phyloP scores from a whole-genome alignment of 495 filamentous ascomycete species.

The Evernia prunastri region DNA sequence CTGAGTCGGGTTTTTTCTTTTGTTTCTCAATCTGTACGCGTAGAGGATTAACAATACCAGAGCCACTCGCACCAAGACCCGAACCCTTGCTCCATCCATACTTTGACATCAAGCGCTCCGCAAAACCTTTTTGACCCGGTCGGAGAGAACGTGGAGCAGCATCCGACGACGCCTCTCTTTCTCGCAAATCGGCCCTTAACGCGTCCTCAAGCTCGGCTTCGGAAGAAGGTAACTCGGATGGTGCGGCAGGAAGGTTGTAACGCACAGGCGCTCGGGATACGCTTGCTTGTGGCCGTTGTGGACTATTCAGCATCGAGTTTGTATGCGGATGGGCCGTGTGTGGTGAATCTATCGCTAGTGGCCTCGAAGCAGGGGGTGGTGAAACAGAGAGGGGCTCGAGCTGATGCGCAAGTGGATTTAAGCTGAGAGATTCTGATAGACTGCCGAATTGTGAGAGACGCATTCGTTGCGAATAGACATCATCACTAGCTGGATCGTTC shows the following conservation, averaged over 20 bases:
- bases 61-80: conserved; percentile 72
- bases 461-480: conserved; percentile 62
- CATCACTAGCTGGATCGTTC: conserved; percentile 60
- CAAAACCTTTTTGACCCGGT: conserved; percentile 79
- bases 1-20: conserved; percentile 68
- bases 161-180: background rate
- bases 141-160: conserved; percentile 56
- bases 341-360: conserved; percentile 18
- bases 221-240: conserved; percentile 49
- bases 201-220: conserved; percentile 51
- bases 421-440: conserved; percentile 24
- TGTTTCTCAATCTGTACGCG: conserved; percentile 76
- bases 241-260: conserved; percentile 60
- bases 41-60: conserved; percentile 77
- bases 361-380: conserved; percentile 33
- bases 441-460: conserved; percentile 36
- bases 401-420: conserved; percentile 17
- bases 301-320: conserved; percentile 23
- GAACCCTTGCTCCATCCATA: conserved; percentile 83
- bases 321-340: conserved; percentile 10
- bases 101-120: conserved; percentile 78
- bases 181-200: conserved; percentile 26
- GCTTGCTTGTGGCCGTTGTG: conserved; percentile 41
- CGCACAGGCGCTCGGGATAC: conserved; percentile 86
- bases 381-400: conserved; percentile 30